A percentile compares a stretch with the other conserved stretches of the same genome.
Evolutionary conservation across 106 monocot genomes (phyloP).

Genomic region (Allium fistulosum): DNA sequence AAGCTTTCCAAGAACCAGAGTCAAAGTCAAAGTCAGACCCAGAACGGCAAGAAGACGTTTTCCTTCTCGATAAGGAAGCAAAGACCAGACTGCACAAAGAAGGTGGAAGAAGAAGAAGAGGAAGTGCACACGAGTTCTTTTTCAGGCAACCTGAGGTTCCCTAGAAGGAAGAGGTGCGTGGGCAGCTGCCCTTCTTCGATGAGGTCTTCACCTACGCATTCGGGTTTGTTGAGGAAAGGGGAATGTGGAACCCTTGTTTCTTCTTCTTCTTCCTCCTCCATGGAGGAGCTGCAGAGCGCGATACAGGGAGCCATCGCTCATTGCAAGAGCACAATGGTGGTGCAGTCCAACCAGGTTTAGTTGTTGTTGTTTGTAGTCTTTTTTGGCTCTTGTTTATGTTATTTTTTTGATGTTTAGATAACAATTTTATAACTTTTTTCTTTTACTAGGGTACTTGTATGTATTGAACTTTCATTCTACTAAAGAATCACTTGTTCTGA

Average conservation of each 20-base stretch:
- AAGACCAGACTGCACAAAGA: conserved; percentile 7
- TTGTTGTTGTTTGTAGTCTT: too few relatives aligned
- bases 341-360: too few relatives aligned
- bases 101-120: conserved; percentile 2
- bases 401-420: too few relatives aligned
- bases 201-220: conserved; percentile 81
- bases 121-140: conserved; percentile 37
- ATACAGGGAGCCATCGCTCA: conserved; percentile 88
- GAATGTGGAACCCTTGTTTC: background rate
- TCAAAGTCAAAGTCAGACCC: conserved; percentile 10
- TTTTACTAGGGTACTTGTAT: too few relatives aligned
- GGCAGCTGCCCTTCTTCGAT: conserved; percentile 87
- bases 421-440: too few relatives aligned
- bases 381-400: too few relatives aligned
- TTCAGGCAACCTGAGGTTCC: conserved; percentile 60
- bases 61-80: conserved; percentile 68
- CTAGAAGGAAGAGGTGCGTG: conserved; percentile 31
- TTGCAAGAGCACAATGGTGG: conserved; percentile 68
- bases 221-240: conserved; percentile 36
- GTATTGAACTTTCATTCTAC: too few relatives aligned
- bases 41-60: conserved; percentile 34
- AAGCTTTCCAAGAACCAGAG: conserved; percentile 42
- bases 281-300: conserved; percentile 93
- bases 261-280: conserved; percentile 35
- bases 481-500: too few relatives aligned